These are phyloP conservation scores for Umbelopsis ramanniana DNA, from an alignment of 192 early-diverging fungal genomes.

Conservation along the genomic window DNA sequence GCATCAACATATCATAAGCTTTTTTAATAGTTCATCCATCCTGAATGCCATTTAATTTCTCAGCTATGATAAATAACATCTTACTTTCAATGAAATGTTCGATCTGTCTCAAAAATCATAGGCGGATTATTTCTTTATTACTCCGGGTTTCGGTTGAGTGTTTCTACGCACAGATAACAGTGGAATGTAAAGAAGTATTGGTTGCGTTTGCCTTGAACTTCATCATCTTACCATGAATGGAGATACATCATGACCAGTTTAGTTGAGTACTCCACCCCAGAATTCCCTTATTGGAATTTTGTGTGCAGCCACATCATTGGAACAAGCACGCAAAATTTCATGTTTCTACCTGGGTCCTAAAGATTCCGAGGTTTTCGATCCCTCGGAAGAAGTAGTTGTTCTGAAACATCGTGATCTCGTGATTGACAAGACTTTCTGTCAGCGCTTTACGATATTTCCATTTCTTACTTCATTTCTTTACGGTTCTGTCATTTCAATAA, in stretches of 20 bases:
- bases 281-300: slow-evolving; percentile 12
- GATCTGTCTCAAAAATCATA: too few relatives aligned
- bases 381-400: slow-evolving; percentile 8
- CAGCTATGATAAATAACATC: too few relatives aligned
- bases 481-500: neutral
- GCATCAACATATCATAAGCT: too few relatives aligned
- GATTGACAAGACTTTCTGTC: neutral
- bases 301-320: neutral
- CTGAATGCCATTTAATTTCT: neutral
- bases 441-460: neutral
- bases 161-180: neutral
- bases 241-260: neutral
- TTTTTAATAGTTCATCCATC: too few relatives aligned
- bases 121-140: too few relatives aligned
- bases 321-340: neutral
- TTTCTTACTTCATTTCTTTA: neutral
- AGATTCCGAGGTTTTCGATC: neutral
- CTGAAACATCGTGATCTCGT: slow-evolving; percentile 19
- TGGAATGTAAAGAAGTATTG: neutral
- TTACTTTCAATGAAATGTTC: too few relatives aligned
- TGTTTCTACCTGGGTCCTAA: neutral
- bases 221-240: neutral
- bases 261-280: neutral
- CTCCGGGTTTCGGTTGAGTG: too few relatives aligned
- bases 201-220: neutral